Conservation (phyloP, 257 asterid genomes). For the Ocimum tenuiflorum region DNA sequence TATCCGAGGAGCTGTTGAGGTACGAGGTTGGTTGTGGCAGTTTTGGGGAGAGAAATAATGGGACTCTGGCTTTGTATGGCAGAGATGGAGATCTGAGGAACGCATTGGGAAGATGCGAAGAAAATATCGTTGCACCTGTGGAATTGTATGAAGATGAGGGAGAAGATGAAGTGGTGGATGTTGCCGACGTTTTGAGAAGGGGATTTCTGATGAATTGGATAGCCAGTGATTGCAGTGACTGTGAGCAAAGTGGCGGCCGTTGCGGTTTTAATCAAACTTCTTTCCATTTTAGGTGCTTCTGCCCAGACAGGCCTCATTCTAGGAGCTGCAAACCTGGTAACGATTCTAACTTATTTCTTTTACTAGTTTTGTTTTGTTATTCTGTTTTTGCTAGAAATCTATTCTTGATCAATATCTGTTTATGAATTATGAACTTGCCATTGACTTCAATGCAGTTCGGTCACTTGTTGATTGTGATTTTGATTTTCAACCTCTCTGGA, state of each 20-base stretch:
- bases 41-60: not conserved
- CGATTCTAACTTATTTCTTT: not conserved
- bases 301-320: constrained; percentile 52
- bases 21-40: constrained; percentile 21
- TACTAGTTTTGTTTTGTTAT: not conserved
- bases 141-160: constrained; percentile 22
- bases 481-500: not conserved
- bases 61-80: constrained; percentile 33
- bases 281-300: constrained; percentile 38
- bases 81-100: constrained; percentile 13
- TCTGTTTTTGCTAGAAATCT: not conserved
- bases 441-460: not conserved
- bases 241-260: constrained; percentile 44
- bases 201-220: constrained; percentile 53
- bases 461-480: not conserved
- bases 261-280: constrained; percentile 34
- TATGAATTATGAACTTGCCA: not conserved
- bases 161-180: constrained; percentile 2
- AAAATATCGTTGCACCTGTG: constrained; percentile 39
- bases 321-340: constrained; percentile 41
- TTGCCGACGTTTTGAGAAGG: constrained; percentile 30
- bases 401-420: not conserved
- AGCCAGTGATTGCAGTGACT: constrained; percentile 30
- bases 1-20: constrained; percentile 4
- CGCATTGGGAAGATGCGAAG: constrained; percentile 28